Evolutionary conservation across 495 filamentous ascomycete genomes (phyloP), one percentile per base, ranked within the genome.

Genomic region (Mycothermus thermophilus): DNA sequence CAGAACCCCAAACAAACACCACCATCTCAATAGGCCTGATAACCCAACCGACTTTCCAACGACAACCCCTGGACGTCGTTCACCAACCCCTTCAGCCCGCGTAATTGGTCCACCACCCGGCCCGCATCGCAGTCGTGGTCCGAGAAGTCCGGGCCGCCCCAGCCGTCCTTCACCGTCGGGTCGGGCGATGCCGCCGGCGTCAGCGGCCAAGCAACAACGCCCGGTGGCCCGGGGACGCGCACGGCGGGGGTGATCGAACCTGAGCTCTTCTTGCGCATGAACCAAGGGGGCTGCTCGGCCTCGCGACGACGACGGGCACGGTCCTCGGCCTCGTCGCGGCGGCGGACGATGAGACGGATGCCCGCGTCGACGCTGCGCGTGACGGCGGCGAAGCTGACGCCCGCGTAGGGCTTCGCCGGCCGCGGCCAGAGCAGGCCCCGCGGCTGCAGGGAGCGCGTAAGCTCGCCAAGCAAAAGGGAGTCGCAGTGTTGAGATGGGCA

Each of bases 151-250:
- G 36, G 34, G 12, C 17, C 24, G 2, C 37, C 32, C 10, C 17
- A n/a, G 5, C 25, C 17, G 24, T 27, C 18, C 25, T 32, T 30
- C 16, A 21, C 12, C 9, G 32, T 42, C 23, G 42, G 42, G 33
- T 51, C 48, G 2, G 47, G 51, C 26, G 47, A 50, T 11, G 47
- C 44, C n/a, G 39, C 50, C 15, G 50, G 47, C 12, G 47, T 47
- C n/a, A n/a, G n/a, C n/a, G n/a, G n/a, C n/a, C n/a, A n/a, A n/a
- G n/a, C n/a, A n/a, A n/a, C n/a, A n/a, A n/a, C n/a, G n/a, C n/a
- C n/a, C n/a, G n/a, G n/a, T n/a, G n/a, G n/a, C n/a, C n/a, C n/a
- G n/a, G n/a, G n/a, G n/a, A n/a, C n/a, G n/a, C n/a, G n/a, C n/a
- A n/a, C n/a, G n/a, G n/a, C n/a, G n/a, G n/a, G n/a, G n/a, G n/a